Evolutionary conservation across 2,329 filamentous ascomycete species (phyloP).

Genomic region (Stemphylium vesicarium): DNA sequence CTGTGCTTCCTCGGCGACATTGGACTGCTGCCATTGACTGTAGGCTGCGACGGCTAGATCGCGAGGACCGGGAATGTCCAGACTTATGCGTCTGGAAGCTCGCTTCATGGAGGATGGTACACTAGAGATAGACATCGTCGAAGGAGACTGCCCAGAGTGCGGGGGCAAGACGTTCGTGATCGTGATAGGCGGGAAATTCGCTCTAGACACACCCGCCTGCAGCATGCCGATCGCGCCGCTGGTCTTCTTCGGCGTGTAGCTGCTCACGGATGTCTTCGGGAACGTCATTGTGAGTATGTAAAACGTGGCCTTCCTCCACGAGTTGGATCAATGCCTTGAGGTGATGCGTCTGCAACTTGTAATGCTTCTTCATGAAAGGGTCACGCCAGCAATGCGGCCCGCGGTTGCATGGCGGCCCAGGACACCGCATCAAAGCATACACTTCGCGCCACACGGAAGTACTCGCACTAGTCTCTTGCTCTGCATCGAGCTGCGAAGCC

Average conservation of each 20-base stretch:
- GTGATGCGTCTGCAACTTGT: slow-evolving; percentile 37
- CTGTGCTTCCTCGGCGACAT: slow-evolving; percentile 14
- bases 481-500: slow-evolving; percentile 14
- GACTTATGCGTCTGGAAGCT: background rate
- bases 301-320: slow-evolving; percentile 29
- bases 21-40: slow-evolving; percentile 25
- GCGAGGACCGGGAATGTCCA: slow-evolving; percentile 21
- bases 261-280: slow-evolving; percentile 39
- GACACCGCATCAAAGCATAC: slow-evolving; percentile 41
- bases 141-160: slow-evolving; percentile 3
- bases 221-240: slow-evolving; percentile 27
- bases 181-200: slow-evolving; percentile 33
- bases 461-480: background rate
- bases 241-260: slow-evolving; percentile 37
- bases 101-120: too few species aligned
- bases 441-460: slow-evolving; percentile 36
- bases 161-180: slow-evolving; percentile 37
- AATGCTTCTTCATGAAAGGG: slow-evolving; percentile 41
- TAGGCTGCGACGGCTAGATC: slow-evolving; percentile 20
- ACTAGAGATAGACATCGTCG: background rate
- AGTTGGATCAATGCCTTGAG: slow-evolving; percentile 39
- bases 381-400: slow-evolving; percentile 44
- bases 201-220: slow-evolving; percentile 22
- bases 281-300: slow-evolving; percentile 38
- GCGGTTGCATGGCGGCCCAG: slow-evolving; percentile 31